Evolutionary conservation across 352 stramenopile species (phyloP).

Genomic region (Peronospora tabacina): DNA sequence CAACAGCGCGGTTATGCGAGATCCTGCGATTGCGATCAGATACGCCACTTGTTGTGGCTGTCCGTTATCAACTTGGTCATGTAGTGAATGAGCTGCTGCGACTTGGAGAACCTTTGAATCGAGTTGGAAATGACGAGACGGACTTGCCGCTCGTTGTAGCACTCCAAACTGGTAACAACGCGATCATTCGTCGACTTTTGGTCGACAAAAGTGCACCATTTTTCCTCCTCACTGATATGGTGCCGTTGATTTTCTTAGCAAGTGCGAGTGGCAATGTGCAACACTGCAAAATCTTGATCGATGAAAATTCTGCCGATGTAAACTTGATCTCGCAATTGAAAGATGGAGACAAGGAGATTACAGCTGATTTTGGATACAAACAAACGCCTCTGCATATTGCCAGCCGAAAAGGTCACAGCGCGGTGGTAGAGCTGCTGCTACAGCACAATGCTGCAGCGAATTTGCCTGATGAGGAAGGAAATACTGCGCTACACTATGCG

Average conservation of each 20-base stretch:
- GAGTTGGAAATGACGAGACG: constrained; percentile 34
- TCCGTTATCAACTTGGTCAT: constrained; percentile 71
- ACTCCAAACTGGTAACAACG: constrained; percentile 60
- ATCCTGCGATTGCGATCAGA: constrained; percentile 53
- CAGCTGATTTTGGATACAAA: constrained; percentile 51
- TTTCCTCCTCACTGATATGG: constrained; percentile 70
- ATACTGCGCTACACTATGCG: constrained; percentile 68
- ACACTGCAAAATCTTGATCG: constrained; percentile 70
- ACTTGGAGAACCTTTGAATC: constrained; percentile 43
- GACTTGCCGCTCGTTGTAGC: constrained; percentile 66
- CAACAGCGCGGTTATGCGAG: constrained; percentile 56
- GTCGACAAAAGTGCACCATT: constrained; percentile 62
- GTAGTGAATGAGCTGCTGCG: constrained; percentile 73
- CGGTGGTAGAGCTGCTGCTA: constrained; percentile 57
- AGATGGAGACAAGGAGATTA: constrained; percentile 73
- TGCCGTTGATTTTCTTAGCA: constrained; percentile 68
- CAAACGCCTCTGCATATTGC: constrained; percentile 78
- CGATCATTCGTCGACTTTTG: constrained; percentile 65
- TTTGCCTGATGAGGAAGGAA: constrained; percentile 69
- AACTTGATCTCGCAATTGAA: constrained; percentile 74
- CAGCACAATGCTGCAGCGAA: constrained; percentile 63
- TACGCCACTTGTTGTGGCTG: constrained; percentile 57
- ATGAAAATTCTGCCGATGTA: constrained; percentile 47
- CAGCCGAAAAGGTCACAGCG: constrained; percentile 55
- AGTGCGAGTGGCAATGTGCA: constrained; percentile 56